These are phyloP conservation scores for Alectoria sarmentosa DNA, from an alignment of 495 filamentous ascomycete species.

Conservation along the genomic window DNA sequence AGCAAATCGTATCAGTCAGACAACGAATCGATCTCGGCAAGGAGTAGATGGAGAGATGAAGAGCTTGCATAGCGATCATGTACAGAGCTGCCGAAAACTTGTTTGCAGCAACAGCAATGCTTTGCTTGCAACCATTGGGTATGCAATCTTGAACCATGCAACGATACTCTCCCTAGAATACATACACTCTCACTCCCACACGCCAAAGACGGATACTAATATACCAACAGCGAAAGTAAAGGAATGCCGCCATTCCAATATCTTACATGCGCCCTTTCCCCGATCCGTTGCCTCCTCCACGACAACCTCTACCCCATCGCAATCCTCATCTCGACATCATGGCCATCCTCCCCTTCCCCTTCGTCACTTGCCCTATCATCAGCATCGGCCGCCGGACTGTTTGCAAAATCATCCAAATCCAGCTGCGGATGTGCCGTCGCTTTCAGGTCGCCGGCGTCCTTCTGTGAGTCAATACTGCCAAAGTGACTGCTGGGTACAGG, in stretches of 20 bases:
- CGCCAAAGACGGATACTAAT: neutral
- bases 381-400: constrained; percentile 23
- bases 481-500: neutral
- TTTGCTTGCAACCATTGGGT: too few relatives aligned
- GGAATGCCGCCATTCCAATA: neutral
- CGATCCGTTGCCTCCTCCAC: neutral
- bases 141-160: neutral
- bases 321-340: constrained; percentile 32
- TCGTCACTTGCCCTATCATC: constrained; percentile 31
- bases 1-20: neutral
- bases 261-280: neutral
- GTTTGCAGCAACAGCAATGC: too few relatives aligned
- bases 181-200: neutral
- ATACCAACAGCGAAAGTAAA: constrained; percentile 4
- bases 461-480: neutral
- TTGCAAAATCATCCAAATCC: constrained; percentile 23
- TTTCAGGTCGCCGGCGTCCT: neutral
- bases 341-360: constrained; percentile 20
- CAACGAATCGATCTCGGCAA: neutral
- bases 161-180: neutral
- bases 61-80: neutral
- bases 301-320: constrained; percentile 22
- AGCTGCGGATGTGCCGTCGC: constrained; percentile 16
- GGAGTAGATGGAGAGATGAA: too few relatives aligned
- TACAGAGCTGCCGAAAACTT: neutral